These are phyloP conservation scores for Acanthamoeba culbertsoni DNA, from an alignment of 208 protist genomes.

Conservation along the genomic window DNA sequence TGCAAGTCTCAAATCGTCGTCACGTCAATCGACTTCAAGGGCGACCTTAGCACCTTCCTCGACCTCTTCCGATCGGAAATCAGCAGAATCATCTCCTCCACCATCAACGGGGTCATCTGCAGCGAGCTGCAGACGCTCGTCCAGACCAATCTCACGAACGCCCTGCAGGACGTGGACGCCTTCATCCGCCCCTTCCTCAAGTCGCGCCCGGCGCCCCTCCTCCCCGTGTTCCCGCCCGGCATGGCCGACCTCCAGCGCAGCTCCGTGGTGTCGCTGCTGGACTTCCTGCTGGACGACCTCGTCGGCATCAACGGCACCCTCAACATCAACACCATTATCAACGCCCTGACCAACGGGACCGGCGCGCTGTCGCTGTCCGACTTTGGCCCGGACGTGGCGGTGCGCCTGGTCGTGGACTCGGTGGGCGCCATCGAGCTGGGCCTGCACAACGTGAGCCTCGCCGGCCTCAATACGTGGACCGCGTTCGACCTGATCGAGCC, in stretches of 20 bases:
- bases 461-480: slow-evolving; percentile 63
- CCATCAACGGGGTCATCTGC: background rate
- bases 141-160: slow-evolving; percentile 39
- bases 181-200: slow-evolving; percentile 1
- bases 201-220: background rate
- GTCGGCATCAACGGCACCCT: slow-evolving; percentile 50
- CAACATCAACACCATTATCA: slow-evolving; percentile 62
- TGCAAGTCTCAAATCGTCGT: slow-evolving; percentile 14
- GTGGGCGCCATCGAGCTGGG: background rate
- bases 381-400: background rate
- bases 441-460: background rate
- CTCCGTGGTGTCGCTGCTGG: background rate
- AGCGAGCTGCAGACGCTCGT: background rate
- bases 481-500: slow-evolving; percentile 10
- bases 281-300: slow-evolving; percentile 59
- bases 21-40: background rate
- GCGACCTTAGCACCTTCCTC: slow-evolving; percentile 20
- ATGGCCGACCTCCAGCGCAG: slow-evolving; percentile 26
- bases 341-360: slow-evolving; percentile 63
- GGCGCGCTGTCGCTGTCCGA: background rate
- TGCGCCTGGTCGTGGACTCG: background rate
- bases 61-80: background rate
- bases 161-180: background rate
- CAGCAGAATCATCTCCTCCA: background rate
- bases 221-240: background rate